Evolutionary conservation across 2,329 filamentous ascomycete genomes (phyloP), one percentile per base, ranked within the genome.

Genomic region (Phialophora macrospora): DNA sequence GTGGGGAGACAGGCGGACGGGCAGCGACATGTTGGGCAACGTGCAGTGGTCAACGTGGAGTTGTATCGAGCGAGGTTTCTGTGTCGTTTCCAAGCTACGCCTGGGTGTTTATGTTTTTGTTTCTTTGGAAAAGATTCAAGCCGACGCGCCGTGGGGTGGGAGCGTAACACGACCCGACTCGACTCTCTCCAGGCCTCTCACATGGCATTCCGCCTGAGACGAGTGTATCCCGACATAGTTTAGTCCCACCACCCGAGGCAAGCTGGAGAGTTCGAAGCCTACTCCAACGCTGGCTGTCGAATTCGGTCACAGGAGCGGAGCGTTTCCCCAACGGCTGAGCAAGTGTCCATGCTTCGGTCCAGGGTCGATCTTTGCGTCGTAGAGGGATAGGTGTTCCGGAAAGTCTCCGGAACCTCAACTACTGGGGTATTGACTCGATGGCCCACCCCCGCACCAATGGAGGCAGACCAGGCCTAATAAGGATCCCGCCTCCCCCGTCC

Each of bases 1-100:
- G 12, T 11, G 12, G 38, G 55, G 55, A 28, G 55, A 58, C 24
- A 58, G 55, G 55, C 55, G 55, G 17, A 20, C 26, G 14, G 55
- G 38, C 55, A 30, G 12, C 55, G 55, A 58, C 55, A 58, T 58
- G 38, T 48, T 44, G 17, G 55, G 48, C n/a, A 22, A 20, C 7
- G 26, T 22, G 30, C 41, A 20, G 17, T 4, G n/a, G 8, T 57
- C 41, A 24, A 57, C 22, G n/a, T 55, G 30, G 20, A 24, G 14
- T 34, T 44, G 8, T 44, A 44, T n/a, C 7, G 24, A n/a, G 26
- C 12, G 55, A 58, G 55, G 34, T 58, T 20, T 58, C 24, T 58
- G 24, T 3, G 14, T n/a, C 38, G n/a, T 44, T 44, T 6, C 6
- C 38, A n/a, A n/a, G 38, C 38, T n/a, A 44, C 5, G 17, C 17